Evolutionary conservation across 345 rosid species (phyloP), one percentile per base, ranked within the genome.

Genomic region (Turritis glabra): DNA sequence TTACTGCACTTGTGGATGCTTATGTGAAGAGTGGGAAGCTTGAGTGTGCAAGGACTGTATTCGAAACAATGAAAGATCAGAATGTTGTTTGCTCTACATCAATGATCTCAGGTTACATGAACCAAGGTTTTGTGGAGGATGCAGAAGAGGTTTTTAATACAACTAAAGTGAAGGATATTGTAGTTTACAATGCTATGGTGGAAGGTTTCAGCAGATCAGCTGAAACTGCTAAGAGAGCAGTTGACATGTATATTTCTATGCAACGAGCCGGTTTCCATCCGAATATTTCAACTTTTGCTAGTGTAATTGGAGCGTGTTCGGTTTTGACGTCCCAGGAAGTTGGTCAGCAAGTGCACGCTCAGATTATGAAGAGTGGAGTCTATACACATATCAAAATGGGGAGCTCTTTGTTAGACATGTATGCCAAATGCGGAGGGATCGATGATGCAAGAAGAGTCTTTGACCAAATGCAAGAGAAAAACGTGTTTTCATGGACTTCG

Each of bases 401-500:
- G 38, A 94, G 98, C 73, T 95, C 98, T 71, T 82, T 94, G 64
- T 53, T 94, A 41, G 98, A 94, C 67, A 89, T 91, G 98, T 89
- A 89, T 50, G 85, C 97, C 3, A 94, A 94, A 79, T 90, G 93
- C 47, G 98, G 97, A 30, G 87, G 81, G 67, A 76, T 84, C 8
- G 82, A 82, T 46, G 87, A 91, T 73, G 95, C 93, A 13, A 68
- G 85, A 50, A 84, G 80, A 56, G 65, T 84, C 53, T 94, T 94
- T 56, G 82, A 88, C 23, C 46, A 76, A 73, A 90, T 91, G 95
- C 77, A 76, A 15, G 77, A 82, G 68, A 92, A 68, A 81, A 94
- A 90, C 52, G 95, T 94, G 32, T 89, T 91, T 80, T 83, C 97
- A 0, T 94, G 98, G 98, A 88, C 96, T 56, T 94, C 97, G 1